A percentile compares a stretch with the other conserved stretches of the same genome.
Evolutionary conservation across 176 grass and related monocot genomes (phyloP).

Genomic region (Pontederia crassipes): DNA sequence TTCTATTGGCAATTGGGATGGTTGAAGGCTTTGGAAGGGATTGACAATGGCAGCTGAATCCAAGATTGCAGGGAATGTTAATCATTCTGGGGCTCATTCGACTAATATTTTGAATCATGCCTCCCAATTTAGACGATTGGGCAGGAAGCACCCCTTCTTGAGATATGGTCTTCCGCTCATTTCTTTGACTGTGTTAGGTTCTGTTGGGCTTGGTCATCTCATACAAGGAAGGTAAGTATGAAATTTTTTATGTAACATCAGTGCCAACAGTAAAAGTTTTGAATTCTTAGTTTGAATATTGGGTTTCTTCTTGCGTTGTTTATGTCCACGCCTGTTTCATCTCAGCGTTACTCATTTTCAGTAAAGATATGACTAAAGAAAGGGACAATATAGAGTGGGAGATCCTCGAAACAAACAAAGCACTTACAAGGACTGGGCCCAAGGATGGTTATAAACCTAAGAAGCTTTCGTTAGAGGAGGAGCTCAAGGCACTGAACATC

Average conservation of each 20-base stretch:
- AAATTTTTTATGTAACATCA: constrained; percentile 3
- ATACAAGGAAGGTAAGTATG: constrained; percentile 63
- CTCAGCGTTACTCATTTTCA: constrained; percentile 9
- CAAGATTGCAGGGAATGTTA: constrained; percentile 32
- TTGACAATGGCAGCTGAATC: constrained; percentile 7
- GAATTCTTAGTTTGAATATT: constrained; percentile 2
- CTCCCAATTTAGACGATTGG: constrained; percentile 67
- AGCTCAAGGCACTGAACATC: constrained; percentile 44
- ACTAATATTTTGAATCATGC: constrained; percentile 34
- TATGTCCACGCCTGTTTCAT: neutral
- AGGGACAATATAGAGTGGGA: constrained; percentile 95
- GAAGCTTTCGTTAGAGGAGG: constrained; percentile 79
- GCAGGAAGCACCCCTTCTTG: constrained; percentile 65
- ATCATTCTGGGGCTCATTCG: constrained; percentile 17
- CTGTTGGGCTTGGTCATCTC: constrained; percentile 66
- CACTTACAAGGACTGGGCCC: constrained; percentile 57
- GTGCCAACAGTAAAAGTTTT: constrained; percentile 3
- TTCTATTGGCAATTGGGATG: too few species aligned
- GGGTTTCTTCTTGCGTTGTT: neutral
- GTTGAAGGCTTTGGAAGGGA: neutral
- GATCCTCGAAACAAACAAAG: constrained; percentile 73
- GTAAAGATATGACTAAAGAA: constrained; percentile 90
- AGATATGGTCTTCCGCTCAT: constrained; percentile 71
- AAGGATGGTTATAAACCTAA: constrained; percentile 70
- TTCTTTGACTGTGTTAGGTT: constrained; percentile 89